Base-by-base conservation (phyloP, 768 basidiomycete species). In the Pleurotus salmoneostramineus region DNA sequence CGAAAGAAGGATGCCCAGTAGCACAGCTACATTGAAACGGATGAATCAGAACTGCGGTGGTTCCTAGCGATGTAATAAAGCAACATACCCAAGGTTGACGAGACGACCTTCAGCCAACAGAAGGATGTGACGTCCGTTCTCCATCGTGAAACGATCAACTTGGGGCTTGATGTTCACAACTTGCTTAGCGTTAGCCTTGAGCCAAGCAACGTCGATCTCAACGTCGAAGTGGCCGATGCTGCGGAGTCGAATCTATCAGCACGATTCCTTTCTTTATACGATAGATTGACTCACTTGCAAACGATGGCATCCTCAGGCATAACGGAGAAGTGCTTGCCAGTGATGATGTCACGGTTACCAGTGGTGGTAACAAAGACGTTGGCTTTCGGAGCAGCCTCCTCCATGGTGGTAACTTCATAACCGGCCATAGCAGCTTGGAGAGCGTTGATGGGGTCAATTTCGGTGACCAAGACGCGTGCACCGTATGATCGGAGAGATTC, bases 281-380 rank as follows among this genome's bases (percentile, higher is more conserved):
- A 50, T 46, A 54, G 57, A 15, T 5, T 33, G 15, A 78, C 91
- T 61, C 62, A 93, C 93, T 98, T 98, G 87, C 84, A 90, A 67
- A 99, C 96, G 64, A 99, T 98, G 61, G 97, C 95, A 77, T 99
- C 97, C 74, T 98, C 95, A 40, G 85, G 93, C 95, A 98, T 98
- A 66, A 76, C 91, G 65, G 78, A 72, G 76, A 99, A 98, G 83
- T 99, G 97, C 71, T 88, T 81, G 59, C 79, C 85, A 45, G 85
- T 88, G 77, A 99, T 96, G 77, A 99, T 98, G 71, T 99, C 97
- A 69, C 96, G 81, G 84, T 97, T 97, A 69, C 97, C 97, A 47
- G 97, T 99, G 67, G 95, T 97, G 65, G 97, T 98, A 61, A 99
- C 94, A 66, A 99, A 97, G 69, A 99, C 72, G 75, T 98, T 98